A percentile compares a stretch with the other conserved stretches of the same genome.
phyloP scores from a whole-genome alignment of 2,329 filamentous ascomycete species.

The Colletotrichum sojae region DNA sequence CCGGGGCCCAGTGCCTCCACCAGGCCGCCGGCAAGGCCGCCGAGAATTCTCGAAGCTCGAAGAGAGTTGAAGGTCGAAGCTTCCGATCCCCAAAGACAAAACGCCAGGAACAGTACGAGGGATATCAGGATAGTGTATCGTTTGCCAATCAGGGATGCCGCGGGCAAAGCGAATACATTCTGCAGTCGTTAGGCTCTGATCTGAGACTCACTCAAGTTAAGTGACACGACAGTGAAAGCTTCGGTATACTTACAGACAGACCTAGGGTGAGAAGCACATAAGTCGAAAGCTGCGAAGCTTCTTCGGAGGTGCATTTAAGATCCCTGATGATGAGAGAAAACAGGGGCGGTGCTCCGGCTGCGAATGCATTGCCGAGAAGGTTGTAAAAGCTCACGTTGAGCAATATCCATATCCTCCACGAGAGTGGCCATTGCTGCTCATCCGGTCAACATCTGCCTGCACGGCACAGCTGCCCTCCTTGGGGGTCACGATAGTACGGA shows the following conservation, averaged over 20 bases:
- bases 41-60: slow-evolving; percentile 31
- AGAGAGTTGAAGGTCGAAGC: slow-evolving; percentile 37
- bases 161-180: slow-evolving; percentile 41
- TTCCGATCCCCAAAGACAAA: slow-evolving; percentile 41
- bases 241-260: slow-evolving; percentile 35
- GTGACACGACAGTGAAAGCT: neutral
- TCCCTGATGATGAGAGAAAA: slow-evolving; percentile 41
- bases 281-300: slow-evolving; percentile 40
- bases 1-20: slow-evolving; percentile 42
- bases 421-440: slow-evolving; percentile 41
- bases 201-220: neutral
- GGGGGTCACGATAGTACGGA: neutral
- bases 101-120: slow-evolving; percentile 39
- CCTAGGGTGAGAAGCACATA: slow-evolving; percentile 42
- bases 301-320: slow-evolving; percentile 32
- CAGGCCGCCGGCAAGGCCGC: slow-evolving; percentile 39
- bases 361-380: slow-evolving; percentile 42
- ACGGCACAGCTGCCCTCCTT: too few relatives aligned
- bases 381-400: slow-evolving; percentile 44
- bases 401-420: slow-evolving; percentile 41
- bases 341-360: slow-evolving; percentile 39
- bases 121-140: slow-evolving; percentile 43
- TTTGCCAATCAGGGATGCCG: slow-evolving; percentile 41
- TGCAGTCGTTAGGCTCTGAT: neutral
- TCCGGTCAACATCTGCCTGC: neutral